Conservation (phyloP, 495 filamentous ascomycete species). For the Aspergillus sparsus region DNA sequence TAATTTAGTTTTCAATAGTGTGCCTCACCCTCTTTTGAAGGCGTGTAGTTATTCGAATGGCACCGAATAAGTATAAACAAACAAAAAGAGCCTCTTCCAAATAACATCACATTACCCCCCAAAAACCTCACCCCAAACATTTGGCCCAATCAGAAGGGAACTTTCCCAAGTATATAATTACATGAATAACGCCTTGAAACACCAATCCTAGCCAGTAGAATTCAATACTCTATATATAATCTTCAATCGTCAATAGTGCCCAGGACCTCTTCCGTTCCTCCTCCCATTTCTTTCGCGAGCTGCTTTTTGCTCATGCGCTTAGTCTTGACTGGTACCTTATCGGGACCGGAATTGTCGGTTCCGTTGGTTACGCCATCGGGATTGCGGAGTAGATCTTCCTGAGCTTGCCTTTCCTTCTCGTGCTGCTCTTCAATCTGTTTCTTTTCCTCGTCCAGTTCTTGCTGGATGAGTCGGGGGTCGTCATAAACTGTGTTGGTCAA, state of each 20-base stretch:
- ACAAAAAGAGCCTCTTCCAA: no score
- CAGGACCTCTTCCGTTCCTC: constrained; percentile 46
- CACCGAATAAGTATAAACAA: no score
- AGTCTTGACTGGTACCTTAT: constrained; percentile 37
- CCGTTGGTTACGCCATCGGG: constrained; percentile 37
- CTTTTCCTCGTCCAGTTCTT: constrained; percentile 72
- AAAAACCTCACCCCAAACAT: no score
- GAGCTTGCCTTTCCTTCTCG: constrained; percentile 57
- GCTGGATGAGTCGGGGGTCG: constrained; percentile 56
- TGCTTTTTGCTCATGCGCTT: constrained; percentile 44
- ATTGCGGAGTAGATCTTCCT: constrained; percentile 53
- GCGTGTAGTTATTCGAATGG: no score
- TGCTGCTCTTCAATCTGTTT: constrained; percentile 65
- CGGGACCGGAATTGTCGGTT: constrained; percentile 36
- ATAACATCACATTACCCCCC: no score
- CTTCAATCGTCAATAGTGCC: constrained; percentile 44
- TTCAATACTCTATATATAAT: constrained; percentile 9
- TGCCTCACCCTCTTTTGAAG: no score
- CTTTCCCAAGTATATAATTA: constrained; percentile 1
- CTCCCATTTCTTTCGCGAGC: constrained; percentile 32
- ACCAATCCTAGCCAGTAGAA: constrained; percentile 8
- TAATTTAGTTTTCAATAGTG: constrained; percentile 34
- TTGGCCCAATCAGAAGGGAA: no score
- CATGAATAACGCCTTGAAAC: background rate
- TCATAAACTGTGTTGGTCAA: constrained; percentile 58